phyloP scores from a whole-genome alignment of 2,329 filamentous ascomycete genomes.

The Colletotrichum ledebouriae region DNA sequence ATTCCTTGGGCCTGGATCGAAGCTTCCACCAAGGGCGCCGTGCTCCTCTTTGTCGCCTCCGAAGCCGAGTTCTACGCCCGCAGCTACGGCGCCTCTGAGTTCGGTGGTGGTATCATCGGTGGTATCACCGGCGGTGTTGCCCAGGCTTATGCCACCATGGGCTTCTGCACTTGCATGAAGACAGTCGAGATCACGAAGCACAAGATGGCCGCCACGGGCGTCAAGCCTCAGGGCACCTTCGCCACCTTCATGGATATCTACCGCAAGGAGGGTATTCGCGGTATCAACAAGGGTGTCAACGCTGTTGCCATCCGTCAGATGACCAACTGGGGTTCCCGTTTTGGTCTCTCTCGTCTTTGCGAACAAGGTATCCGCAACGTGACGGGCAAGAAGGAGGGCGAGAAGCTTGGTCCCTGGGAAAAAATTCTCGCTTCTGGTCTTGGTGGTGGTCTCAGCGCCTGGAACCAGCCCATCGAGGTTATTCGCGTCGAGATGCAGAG shows the following conservation, averaged over 20 bases:
- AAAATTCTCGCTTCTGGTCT: constrained; percentile 90
- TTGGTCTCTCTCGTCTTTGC: constrained; percentile 91
- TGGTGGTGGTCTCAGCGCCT: constrained; percentile 94
- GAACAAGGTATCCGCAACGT: constrained; percentile 86
- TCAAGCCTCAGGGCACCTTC: constrained; percentile 91
- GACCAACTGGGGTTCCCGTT: constrained; percentile 98
- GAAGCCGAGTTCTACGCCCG: constrained; percentile 97
- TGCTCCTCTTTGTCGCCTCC: constrained; percentile 98
- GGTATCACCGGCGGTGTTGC: constrained; percentile 95
- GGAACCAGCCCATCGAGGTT: constrained; percentile 99
- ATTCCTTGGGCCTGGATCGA: constrained; percentile 99
- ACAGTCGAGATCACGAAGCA: constrained; percentile 99
- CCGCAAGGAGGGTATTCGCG: constrained; percentile 90
- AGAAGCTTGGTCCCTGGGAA: constrained; percentile 84
- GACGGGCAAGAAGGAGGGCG: constrained; percentile 82
- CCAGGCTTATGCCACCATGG: constrained; percentile 99
- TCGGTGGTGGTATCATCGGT: constrained; percentile 88
- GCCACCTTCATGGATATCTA: constrained; percentile 98
- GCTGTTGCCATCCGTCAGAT: constrained; percentile 98
- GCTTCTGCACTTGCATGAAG: constrained; percentile 99
- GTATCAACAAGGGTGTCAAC: constrained; percentile 99
- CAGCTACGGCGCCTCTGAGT: constrained; percentile 84
- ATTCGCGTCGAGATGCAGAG: constrained; percentile 99
- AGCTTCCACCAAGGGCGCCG: constrained; percentile 98
- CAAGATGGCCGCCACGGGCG: constrained; percentile 87